These are phyloP conservation scores for Daedaleopsis nitida DNA, from an alignment of 768 basidiomycete genomes.

Conservation along the genomic window DNA sequence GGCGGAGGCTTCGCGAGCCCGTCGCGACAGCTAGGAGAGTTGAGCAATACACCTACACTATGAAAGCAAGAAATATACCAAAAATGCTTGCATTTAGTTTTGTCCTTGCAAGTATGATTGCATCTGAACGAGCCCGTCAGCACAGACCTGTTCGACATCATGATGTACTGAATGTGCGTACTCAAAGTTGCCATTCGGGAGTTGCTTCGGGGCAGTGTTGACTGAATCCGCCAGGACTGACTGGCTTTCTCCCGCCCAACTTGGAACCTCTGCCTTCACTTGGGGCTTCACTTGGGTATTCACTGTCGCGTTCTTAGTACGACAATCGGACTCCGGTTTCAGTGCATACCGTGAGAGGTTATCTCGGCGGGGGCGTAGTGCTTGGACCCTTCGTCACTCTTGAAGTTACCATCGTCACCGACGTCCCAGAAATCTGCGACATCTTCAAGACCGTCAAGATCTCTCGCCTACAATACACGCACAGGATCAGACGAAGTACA, in stretches of 20 bases:
- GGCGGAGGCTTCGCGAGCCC: conserved; percentile 59
- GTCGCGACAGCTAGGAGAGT: conserved; percentile 62
- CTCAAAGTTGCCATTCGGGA: conserved; percentile 68
- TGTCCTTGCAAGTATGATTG: conserved; percentile 81
- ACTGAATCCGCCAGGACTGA: background rate
- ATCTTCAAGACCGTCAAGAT: conserved; percentile 67
- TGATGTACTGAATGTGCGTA: conserved; percentile 30
- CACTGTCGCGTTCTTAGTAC: background rate
- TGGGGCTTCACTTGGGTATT: background rate
- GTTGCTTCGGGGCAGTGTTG: conserved; percentile 34
- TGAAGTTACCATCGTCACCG: conserved; percentile 30
- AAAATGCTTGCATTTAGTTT: conserved; percentile 70
- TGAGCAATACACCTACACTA: background rate
- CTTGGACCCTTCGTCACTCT: conserved; percentile 30
- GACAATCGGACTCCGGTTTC: background rate
- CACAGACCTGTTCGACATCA: conserved; percentile 2
- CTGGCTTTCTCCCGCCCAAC: no score
- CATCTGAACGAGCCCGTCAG: conserved; percentile 49
- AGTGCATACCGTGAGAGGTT: background rate
- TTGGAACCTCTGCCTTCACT: background rate
- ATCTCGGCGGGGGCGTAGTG: background rate
- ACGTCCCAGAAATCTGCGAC: conserved; percentile 68
- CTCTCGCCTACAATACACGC: conserved; percentile 51
- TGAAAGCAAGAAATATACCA: conserved; percentile 48
- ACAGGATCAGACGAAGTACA: no score